These are phyloP conservation scores for Amanita jacksonii DNA, from an alignment of 768 basidiomycete species.

Conservation along the genomic window DNA sequence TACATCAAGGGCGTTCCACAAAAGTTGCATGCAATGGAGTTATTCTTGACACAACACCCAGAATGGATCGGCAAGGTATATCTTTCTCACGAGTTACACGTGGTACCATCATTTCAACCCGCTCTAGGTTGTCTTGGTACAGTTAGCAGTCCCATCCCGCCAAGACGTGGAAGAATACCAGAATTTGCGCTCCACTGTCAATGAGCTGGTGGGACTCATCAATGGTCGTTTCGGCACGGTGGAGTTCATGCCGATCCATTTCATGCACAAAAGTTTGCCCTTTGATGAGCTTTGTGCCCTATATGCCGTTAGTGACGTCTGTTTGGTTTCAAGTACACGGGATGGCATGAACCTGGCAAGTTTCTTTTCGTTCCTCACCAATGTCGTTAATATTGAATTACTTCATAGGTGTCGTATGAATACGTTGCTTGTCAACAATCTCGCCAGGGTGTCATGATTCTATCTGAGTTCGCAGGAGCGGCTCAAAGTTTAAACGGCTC, in stretches of 20 bases:
- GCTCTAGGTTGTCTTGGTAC: conserved; percentile 80
- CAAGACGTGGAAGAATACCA: conserved; percentile 99
- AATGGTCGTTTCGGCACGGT: conserved; percentile 98
- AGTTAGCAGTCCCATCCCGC: conserved; percentile 93
- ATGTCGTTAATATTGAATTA: conserved; percentile 19
- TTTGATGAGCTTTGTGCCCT: conserved; percentile 98
- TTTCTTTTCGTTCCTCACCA: conserved; percentile 10
- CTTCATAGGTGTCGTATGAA: conserved; percentile 89
- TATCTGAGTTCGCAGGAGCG: conserved; percentile 97
- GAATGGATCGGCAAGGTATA: conserved; percentile 96
- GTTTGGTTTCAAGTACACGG: conserved; percentile 87
- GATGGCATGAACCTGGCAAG: conserved; percentile 98
- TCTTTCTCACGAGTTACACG: not conserved
- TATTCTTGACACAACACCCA: conserved; percentile 94
- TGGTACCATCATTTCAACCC: not conserved
- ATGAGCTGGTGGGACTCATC: conserved; percentile 96
- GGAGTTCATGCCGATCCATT: conserved; percentile 99
- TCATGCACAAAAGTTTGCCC: conserved; percentile 91
- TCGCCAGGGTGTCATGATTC: conserved; percentile 91
- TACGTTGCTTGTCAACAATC: conserved; percentile 94
- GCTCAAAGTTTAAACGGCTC: conserved; percentile 94
- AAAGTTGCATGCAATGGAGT: conserved; percentile 92
- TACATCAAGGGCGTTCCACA: conserved; percentile 99
- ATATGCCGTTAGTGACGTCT: conserved; percentile 94
- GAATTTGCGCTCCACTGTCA: conserved; percentile 89